A percentile compares a stretch with the other conserved stretches of the same genome.
Conservation (phyloP, 2,329 filamentous ascomycete species). For the Calonectria henricotiae region DNA sequence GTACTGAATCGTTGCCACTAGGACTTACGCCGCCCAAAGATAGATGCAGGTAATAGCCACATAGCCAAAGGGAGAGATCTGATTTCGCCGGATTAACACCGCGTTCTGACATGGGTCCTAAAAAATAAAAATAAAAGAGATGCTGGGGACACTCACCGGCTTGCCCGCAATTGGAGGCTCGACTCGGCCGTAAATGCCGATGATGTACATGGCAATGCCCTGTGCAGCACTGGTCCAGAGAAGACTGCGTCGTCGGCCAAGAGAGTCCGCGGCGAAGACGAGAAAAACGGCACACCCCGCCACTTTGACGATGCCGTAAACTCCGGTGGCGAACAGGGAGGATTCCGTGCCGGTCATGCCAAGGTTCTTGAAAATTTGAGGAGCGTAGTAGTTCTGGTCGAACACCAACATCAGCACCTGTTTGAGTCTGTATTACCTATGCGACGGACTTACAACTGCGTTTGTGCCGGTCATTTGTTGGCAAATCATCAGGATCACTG, state of each 20-base stretch:
- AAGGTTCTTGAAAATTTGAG: constrained; percentile 78
- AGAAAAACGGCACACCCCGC: constrained; percentile 76
- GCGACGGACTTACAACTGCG: constrained; percentile 47
- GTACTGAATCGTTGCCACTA: background rate
- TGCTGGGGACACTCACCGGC: constrained; percentile 56
- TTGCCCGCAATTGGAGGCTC: constrained; percentile 70
- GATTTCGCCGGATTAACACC: constrained; percentile 1
- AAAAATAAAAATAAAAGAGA: background rate
- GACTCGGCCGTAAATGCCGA: constrained; percentile 80
- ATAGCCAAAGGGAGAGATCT: constrained; percentile 77
- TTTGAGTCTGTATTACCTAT: background rate
- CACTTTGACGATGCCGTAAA: constrained; percentile 83
- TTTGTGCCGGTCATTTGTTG: constrained; percentile 81
- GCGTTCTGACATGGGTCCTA: background rate
- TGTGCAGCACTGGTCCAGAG: constrained; percentile 78
- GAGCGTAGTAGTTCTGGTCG: constrained; percentile 75
- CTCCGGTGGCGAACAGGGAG: constrained; percentile 80
- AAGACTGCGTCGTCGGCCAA: constrained; percentile 75
- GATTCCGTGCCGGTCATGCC: constrained; percentile 72
- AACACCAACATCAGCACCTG: background rate
- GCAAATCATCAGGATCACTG: constrained; percentile 75
- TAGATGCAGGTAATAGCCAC: constrained; percentile 81
- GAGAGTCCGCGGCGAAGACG: constrained; percentile 78
- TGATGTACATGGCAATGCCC: constrained; percentile 77
- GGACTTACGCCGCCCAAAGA: constrained; percentile 73